These are phyloP conservation scores for Botrytis fragariae DNA, from an alignment of 2,329 filamentous ascomycete genomes.

Conservation along the genomic window DNA sequence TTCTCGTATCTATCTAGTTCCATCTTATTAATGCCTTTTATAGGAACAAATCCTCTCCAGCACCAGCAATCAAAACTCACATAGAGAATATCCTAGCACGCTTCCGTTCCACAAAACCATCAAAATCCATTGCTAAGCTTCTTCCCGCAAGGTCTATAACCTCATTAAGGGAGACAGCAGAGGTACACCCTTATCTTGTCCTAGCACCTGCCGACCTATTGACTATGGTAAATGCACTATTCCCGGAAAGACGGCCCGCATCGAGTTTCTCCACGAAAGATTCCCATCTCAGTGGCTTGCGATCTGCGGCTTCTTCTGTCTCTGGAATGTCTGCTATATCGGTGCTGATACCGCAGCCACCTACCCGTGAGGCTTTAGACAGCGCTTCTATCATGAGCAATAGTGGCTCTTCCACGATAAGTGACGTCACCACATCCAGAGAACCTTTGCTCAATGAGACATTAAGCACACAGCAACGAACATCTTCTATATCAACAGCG, in stretches of 20 bases:
- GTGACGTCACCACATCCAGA: constrained; percentile 64
- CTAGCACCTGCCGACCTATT: constrained; percentile 76
- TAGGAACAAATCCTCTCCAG: constrained; percentile 59
- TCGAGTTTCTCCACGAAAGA: constrained; percentile 51
- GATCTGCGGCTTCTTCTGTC: constrained; percentile 64
- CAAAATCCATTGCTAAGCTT: constrained; percentile 54
- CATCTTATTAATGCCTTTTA: constrained; percentile 14
- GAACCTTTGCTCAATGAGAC: constrained; percentile 61
- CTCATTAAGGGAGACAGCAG: constrained; percentile 70
- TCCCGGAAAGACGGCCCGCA: constrained; percentile 68
- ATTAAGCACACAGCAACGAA: constrained; percentile 49
- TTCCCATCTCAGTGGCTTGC: constrained; percentile 57
- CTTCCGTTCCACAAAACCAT: constrained; percentile 48
- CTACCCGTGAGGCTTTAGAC: constrained; percentile 53
- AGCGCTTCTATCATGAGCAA: constrained; percentile 70
- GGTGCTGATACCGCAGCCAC: constrained; percentile 64
- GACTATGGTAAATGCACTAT: constrained; percentile 78
- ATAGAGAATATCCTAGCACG: constrained; percentile 69
- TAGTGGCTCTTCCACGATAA: constrained; percentile 69
- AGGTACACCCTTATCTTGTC: constrained; percentile 77
- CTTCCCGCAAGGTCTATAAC: constrained; percentile 70
- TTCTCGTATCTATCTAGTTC: not conserved
- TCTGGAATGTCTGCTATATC: constrained; percentile 67
- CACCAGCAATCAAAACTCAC: constrained; percentile 61
- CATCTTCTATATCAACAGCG: constrained; percentile 48